Percentiles rank a stretch among this genome's conserved stretches.
phyloP scores from a whole-genome alignment of 1,284 basidiomycete genomes.

The Naganishia liquefaciens region DNA sequence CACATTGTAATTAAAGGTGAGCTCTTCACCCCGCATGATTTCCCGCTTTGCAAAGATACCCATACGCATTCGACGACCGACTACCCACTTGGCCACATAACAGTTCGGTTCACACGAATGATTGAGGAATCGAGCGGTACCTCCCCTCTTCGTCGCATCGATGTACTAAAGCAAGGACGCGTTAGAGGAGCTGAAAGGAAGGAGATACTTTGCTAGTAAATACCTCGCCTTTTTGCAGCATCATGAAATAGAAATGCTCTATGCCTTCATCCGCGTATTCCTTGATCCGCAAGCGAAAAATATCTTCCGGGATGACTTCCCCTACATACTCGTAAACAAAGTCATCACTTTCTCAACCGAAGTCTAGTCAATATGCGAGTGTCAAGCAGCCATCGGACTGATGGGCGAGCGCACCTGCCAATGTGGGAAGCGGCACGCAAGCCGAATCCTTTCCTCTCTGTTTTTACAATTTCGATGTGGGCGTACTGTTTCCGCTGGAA shows the following conservation, averaged over 20 bases:
- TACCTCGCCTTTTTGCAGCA: slow-evolving; percentile 96
- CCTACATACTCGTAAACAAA: slow-evolving; percentile 99
- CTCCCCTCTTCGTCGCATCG: slow-evolving; percentile 95
- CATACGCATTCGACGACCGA: slow-evolving; percentile 90
- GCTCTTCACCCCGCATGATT: slow-evolving; percentile 81
- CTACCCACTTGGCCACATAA: slow-evolving; percentile 98
- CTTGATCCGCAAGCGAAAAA: slow-evolving; percentile 91
- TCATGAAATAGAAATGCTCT: slow-evolving; percentile 99
- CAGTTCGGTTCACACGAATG: slow-evolving; percentile 98
- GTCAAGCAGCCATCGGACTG: neutral
- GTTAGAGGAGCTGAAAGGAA: slow-evolving; percentile 20
- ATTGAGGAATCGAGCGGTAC: slow-evolving; percentile 94
- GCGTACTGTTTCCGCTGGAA: slow-evolving; percentile 87
- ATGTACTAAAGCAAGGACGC: slow-evolving; percentile 71
- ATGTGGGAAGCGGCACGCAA: slow-evolving; percentile 74
- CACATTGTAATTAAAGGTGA: slow-evolving; percentile 99
- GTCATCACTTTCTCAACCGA: slow-evolving; percentile 64
- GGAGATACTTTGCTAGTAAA: slow-evolving; percentile 38
- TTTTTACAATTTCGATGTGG: slow-evolving; percentile 83
- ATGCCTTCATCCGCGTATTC: slow-evolving; percentile 92
- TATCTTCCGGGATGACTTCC: slow-evolving; percentile 84
- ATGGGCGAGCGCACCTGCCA: slow-evolving; percentile 62
- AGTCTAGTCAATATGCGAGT: neutral
- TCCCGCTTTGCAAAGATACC: slow-evolving; percentile 92
- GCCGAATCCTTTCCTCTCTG: slow-evolving; percentile 94